These are phyloP conservation scores for Blepharisma stoltei DNA, from an alignment of 73 alveolate genomes.

Conservation along the genomic window DNA sequence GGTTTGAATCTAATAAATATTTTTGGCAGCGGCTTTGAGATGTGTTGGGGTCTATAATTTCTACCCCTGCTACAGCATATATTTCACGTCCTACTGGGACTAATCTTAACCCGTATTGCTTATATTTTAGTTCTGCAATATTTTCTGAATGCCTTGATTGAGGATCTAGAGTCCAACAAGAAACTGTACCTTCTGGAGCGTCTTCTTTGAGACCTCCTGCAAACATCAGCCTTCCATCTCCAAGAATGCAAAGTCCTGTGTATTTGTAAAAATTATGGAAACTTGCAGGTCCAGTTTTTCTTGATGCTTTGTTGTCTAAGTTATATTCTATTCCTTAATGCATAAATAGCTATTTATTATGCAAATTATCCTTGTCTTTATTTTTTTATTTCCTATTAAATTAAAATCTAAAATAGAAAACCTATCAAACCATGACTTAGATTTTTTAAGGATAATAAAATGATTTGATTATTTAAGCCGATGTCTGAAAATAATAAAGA, in stretches of 20 bases:
- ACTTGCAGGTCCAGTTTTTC: constrained; percentile 9
- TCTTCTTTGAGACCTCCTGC: constrained; percentile 23
- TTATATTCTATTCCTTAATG: too few species aligned
- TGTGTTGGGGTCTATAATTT: background rate
- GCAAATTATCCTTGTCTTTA: too few species aligned
- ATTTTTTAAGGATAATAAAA: too few species aligned
- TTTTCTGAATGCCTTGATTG: background rate
- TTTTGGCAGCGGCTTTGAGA: background rate
- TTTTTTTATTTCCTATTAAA: too few species aligned
- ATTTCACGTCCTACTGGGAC: background rate
- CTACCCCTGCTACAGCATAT: constrained; percentile 18
- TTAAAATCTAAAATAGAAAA: too few species aligned
- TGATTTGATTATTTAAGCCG: too few species aligned
- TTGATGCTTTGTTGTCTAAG: background rate
- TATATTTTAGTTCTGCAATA: background rate
- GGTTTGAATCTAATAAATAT: background rate
- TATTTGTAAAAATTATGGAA: constrained; percentile 12
- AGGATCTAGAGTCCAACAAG: constrained; percentile 13
- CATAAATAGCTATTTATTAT: too few species aligned
- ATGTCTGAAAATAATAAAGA: too few species aligned
- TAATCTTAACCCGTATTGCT: background rate
- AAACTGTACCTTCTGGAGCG: too few species aligned
- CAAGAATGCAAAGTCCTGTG: constrained; percentile 11
- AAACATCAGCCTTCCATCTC: constrained; percentile 10
- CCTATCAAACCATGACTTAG: too few species aligned